These are phyloP conservation scores for Xenoacremonium recifei DNA, from an alignment of 2,329 filamentous ascomycete species.

Conservation along the genomic window DNA sequence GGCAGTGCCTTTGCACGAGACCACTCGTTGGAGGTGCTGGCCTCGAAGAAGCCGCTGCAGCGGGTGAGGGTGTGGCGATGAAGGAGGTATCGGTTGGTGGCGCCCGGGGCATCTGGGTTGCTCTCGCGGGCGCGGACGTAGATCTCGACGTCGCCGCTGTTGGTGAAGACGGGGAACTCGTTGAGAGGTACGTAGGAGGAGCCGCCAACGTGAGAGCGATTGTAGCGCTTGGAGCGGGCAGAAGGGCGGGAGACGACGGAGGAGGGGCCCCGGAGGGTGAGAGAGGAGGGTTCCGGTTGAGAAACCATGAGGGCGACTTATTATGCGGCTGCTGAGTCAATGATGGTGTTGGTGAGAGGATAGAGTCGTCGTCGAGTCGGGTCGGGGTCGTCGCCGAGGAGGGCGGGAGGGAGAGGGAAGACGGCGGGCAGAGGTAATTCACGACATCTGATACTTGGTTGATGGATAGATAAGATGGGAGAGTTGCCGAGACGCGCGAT, in stretches of 20 bases:
- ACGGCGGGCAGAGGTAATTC: slow-evolving; percentile 1
- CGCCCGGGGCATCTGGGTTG: slow-evolving; percentile 15
- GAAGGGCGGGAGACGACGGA: slow-evolving; percentile 64
- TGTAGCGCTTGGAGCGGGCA: slow-evolving; percentile 66
- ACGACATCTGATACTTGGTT: too few relatives aligned
- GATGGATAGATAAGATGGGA: too few relatives aligned
- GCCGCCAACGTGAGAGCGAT: slow-evolving; percentile 77
- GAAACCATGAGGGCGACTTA: slow-evolving; percentile 55
- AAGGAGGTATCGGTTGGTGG: slow-evolving; percentile 79
- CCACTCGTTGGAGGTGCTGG: slow-evolving; percentile 79
- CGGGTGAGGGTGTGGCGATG: slow-evolving; percentile 85
- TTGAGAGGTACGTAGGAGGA: slow-evolving; percentile 71
- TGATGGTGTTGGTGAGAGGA: neutral
- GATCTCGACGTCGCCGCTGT: slow-evolving; percentile 92
- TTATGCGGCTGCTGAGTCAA: neutral
- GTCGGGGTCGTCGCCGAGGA: neutral
- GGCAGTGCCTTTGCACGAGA: slow-evolving; percentile 31
- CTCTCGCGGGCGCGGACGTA: slow-evolving; percentile 60
- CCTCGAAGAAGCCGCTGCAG: slow-evolving; percentile 92
- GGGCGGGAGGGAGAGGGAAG: slow-evolving; percentile 1
- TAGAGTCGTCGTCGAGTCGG: too few relatives aligned
- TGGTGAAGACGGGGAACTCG: slow-evolving; percentile 88
- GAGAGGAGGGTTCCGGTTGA: slow-evolving; percentile 50
- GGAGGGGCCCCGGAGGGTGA: slow-evolving; percentile 53
- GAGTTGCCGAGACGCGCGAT: neutral